Evolutionary conservation across 2,329 filamentous ascomycete species (phyloP), one percentile per base, ranked within the genome.

Genomic region (Fusarium compactum): DNA sequence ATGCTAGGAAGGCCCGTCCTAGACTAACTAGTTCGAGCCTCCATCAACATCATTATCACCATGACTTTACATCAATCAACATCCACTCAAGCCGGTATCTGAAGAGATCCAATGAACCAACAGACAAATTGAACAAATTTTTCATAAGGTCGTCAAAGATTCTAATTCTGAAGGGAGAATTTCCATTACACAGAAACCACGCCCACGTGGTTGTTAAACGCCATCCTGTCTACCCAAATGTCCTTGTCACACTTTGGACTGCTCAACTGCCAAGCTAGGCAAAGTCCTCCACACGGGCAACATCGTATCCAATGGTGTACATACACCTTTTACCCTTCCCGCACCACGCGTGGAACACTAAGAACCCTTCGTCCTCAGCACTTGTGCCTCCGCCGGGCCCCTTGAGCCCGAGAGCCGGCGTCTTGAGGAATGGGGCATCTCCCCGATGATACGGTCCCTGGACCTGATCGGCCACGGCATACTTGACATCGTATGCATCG

Each of bases 401-500:
- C 10, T 74, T 75, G 15, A 84, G 77, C 45, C 77, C 78, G 55
- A 79, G 78, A 54, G 81, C 76, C 22, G 79, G 81, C 52, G 78
- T 79, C 68, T 73, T 67, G n/a, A 83, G 73, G 65, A 82, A 69
- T 56, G 78, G 76, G 24, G 59, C 61, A 15, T 58, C 55, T 18
- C 75, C 78, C 43, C 81, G 77, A 43, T 64, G 58, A 48, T 82
- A 85, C 10, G 81, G 81, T 2, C 83, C 83, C 43, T 48, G 59
- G 40, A 84, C 58, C 50, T 65, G 68, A 12, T 70, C 64, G 11
- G 85, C 80, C 10, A 85, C 86, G 4, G 89, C 89, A 73, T 88
- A 91, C 57, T 85, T 84, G n/a, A 89, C 82, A 71, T 90, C 86
- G 77, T 91, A 91, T 40, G 75, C 74, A 4, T 83, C 76, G 27